Conservation (phyloP, 371 early-diverging fungal species). For the Vairimorpha apis region DNA sequence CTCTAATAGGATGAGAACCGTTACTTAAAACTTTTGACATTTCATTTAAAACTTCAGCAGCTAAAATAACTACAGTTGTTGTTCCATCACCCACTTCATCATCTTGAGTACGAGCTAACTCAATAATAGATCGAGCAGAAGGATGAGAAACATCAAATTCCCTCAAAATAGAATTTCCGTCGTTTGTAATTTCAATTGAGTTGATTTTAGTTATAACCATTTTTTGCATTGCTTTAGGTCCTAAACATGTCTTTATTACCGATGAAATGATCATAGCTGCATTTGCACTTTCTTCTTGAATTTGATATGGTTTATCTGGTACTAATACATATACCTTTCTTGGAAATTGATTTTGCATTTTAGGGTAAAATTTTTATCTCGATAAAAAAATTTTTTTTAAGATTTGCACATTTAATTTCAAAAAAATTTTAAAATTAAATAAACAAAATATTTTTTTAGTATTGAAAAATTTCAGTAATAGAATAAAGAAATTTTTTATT, state of each 20-base stretch:
- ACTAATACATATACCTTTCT: conserved; percentile 51
- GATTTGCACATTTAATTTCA: too few species aligned
- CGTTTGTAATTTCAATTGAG: conserved; percentile 95
- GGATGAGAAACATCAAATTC: conserved; percentile 98
- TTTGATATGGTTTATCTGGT: conserved; percentile 40
- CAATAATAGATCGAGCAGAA: conserved; percentile 97
- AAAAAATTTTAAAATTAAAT: too few species aligned
- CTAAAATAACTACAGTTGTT: conserved; percentile 89
- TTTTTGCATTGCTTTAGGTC: conserved; percentile 97
- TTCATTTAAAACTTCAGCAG: conserved; percentile 60
- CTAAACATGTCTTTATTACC: conserved; percentile 94
- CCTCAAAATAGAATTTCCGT: conserved; percentile 96
- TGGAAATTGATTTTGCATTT: conserved; percentile 20
- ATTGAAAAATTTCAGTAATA: too few species aligned
- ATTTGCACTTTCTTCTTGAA: conserved; percentile 47
- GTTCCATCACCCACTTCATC: conserved; percentile 99
- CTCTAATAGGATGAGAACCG: conserved; percentile 91
- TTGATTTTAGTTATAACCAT: conserved; percentile 99
- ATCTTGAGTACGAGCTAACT: conserved; percentile 96
- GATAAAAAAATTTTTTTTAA: too few species aligned
- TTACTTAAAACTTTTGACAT: conserved; percentile 68
- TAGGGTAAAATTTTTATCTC: too few species aligned
- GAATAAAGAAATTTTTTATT: too few species aligned
- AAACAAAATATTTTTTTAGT: too few species aligned
- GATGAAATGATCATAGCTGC: conserved; percentile 71